Base-by-base conservation (phyloP, 2,329 filamentous ascomycete species). In the Albophoma yamanashiensis region DNA sequence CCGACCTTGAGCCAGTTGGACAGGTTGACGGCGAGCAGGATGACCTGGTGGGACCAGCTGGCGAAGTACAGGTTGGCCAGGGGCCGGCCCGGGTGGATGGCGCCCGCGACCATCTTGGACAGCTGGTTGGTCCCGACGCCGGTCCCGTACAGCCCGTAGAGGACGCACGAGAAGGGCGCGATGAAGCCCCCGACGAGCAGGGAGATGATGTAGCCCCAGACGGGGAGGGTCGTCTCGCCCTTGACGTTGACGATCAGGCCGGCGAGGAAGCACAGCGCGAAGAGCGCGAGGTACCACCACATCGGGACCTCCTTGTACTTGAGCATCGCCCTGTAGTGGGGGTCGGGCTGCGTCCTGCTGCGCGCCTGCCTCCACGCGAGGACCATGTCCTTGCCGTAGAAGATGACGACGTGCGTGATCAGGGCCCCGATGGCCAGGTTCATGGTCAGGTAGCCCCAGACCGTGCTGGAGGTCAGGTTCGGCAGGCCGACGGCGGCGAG, bases 101-200 rank as follows among this genome's bases (percentile, higher is more conserved):
- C 76, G 22, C 77, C 79, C 1, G 73, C 79, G 40, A 82, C 64
- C 72, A 81, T 77, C 63, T 82, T 67, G 57, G 63, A 67, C 14
- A 68, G 56, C n/a, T 66, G 62, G 42, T 67, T 65, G 1, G 65
- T 67, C 4, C 56, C 56, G n/a, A 68, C 62, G 1, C 64, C 60
- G 0, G 58, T 66, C 1, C 66, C 64, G 42, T 63, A 63, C 0
- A 68, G 59, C 1, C 65, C 66, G 40, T 67, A 64, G 0, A 68
- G 77, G 9, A 75, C 70, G 20, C 60, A 63, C 1, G 65, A 67
- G 43, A 65, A 67, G 0, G 73, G 72, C 55, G 75, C 75, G 31
- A 75, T 68, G 63, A 78, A 76, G 0, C 56, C 50, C 0, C 65
- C 66, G 34, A 73, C 59, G 0, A 73, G 59, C 1, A 74, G 64